Evolutionary conservation across 2,329 filamentous ascomycete species (phyloP), one percentile per base, ranked within the genome.

Genomic region (Cladophialophora chaetospira): DNA sequence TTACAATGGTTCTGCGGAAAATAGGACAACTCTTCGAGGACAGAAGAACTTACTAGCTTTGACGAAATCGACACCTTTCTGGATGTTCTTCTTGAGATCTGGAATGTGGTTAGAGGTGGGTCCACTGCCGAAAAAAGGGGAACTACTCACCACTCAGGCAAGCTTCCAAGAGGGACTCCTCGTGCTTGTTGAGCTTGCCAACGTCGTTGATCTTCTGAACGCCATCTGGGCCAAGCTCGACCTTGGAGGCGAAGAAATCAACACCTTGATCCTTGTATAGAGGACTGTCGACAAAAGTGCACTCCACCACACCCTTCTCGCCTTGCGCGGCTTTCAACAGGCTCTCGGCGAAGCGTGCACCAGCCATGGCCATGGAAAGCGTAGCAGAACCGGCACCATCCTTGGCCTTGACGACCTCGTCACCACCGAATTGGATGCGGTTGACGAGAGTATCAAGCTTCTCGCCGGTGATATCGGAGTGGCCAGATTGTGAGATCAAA

Each of bases 261-360:
- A 96, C 85, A 72, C 93, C 94, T 82, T 95, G 88, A 81, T 97
- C 91, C 88, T 97, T 97, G 89, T 91, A 97, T 67, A 97, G 86
- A 64, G 93, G 92, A 74, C 88, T 93, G 79, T 99, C 91, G 72
- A 99, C 92, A 71, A 96, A 99, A 63, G 93, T 92, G 68, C 92
- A 92, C 87, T 99, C 94, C 66, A 95, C 75, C 69, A 99, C 88
- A 73, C 91, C 91, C 86, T 92, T 94, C 85, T 96, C 87, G 74
- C 94, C 94, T 77, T 95, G 86, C 58, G 88, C 81, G 70, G 94
- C 94, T 78, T 91, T 92, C 79, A 99, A 88, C 70, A 99, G 81
- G 68, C 88, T 91, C 82, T 97, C 92, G 69, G 94, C 91, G 77
- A 88, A 87, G 67, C 85, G 83, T 64, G 83, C 84, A 79, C 93